Percentiles rank a stretch among this genome's conserved stretches.
These are phyloP conservation scores for Ustilago bromivora DNA, from an alignment of 1,284 basidiomycete species.

Conservation along the genomic window DNA sequence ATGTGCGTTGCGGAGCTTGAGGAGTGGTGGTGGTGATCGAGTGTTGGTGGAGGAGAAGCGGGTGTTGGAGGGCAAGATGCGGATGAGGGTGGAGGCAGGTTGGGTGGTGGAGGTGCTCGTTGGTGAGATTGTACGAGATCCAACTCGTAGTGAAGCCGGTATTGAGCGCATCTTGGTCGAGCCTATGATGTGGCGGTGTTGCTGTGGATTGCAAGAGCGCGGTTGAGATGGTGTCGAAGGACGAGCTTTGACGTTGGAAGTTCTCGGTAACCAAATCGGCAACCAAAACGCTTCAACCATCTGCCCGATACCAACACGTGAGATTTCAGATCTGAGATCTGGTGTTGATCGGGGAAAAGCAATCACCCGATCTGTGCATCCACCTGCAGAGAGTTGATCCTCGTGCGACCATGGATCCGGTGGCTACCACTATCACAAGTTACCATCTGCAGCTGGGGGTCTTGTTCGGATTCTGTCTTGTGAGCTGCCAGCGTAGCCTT, in stretches of 20 bases:
- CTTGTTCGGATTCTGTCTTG: too few relatives aligned
- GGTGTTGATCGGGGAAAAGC: not conserved
- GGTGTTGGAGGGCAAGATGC: too few relatives aligned
- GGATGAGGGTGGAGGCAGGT: too few relatives aligned
- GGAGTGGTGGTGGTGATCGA: constrained; percentile 10
- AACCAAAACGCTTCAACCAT: not conserved
- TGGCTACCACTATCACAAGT: constrained; percentile 1
- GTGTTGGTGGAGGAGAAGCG: constrained; percentile 12
- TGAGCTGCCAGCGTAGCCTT: too few relatives aligned
- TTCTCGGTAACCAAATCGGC: constrained; percentile 26
- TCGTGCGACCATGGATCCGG: not conserved
- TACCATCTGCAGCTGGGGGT: not conserved
- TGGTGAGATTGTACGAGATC: not conserved
- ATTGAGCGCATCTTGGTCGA: constrained; percentile 1
- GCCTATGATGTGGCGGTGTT: not conserved
- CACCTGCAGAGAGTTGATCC: too few relatives aligned
- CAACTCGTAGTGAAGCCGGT: not conserved
- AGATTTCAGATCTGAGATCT: not conserved
- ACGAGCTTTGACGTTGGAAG: not conserved
- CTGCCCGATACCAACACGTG: not conserved
- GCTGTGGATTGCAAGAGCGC: not conserved
- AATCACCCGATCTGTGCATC: too few relatives aligned
- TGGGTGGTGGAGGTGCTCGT: not conserved
- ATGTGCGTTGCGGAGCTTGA: constrained; percentile 22
- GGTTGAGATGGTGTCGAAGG: not conserved